These are phyloP conservation scores for Paragyromitra xinjiangensis DNA, from an alignment of 495 filamentous ascomycete genomes.

Conservation along the genomic window DNA sequence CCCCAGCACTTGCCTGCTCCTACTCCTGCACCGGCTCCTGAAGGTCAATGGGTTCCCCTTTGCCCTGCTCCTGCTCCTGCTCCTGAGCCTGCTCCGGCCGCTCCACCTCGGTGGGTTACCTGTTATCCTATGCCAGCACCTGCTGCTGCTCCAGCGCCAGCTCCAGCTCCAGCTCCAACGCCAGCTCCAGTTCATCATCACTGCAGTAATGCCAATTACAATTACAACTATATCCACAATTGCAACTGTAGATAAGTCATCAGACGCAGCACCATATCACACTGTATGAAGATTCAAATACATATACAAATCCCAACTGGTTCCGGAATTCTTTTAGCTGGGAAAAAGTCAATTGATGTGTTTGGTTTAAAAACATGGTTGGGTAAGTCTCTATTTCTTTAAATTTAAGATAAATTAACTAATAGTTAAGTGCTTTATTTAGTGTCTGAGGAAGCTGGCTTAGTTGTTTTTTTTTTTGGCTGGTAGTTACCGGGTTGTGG, in stretches of 20 bases:
- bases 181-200: neutral
- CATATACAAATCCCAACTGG: neutral
- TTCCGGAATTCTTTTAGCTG: neutral
- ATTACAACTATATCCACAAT: slow-evolving; percentile 17
- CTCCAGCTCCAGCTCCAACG: neutral
- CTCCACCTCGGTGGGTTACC: slow-evolving; percentile 4
- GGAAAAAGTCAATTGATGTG: neutral
- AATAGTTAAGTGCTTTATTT: neutral
- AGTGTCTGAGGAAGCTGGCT: neutral
- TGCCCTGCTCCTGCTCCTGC: neutral
- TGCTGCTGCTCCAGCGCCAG: neutral
- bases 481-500: neutral
- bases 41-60: neutral
- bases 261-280: neutral
- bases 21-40: neutral
- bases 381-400: neutral
- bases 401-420: neutral
- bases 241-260: neutral
- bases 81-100: neutral
- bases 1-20: neutral
- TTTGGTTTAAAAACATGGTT: neutral
- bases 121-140: neutral
- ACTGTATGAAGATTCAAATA: neutral
- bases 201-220: slow-evolving; percentile 15
- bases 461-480: neutral